phyloP scores from a whole-genome alignment of 208 protist species.

The Dictyostelium gargantuum region DNA sequence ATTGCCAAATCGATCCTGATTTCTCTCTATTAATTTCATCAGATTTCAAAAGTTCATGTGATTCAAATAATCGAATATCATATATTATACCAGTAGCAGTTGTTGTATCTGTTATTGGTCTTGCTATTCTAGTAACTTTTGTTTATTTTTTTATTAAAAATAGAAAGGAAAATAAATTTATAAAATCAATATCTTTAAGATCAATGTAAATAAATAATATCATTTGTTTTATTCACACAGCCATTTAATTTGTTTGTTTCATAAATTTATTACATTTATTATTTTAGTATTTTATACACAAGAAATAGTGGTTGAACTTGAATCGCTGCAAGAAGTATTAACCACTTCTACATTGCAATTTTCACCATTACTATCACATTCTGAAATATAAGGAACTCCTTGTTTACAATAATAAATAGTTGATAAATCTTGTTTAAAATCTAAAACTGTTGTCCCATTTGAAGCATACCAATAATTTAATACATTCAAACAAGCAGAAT shows the following conservation, averaged over 20 bases:
- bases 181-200: background rate
- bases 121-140: background rate
- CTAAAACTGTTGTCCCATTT: background rate
- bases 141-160: background rate
- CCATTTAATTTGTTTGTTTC: no score
- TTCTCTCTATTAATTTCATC: background rate
- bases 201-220: no score
- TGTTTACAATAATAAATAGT: background rate
- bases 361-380: no score
- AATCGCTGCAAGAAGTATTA: no score
- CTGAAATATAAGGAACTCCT: no score
- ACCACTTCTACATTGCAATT: no score
- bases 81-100: background rate
- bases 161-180: background rate
- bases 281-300: no score
- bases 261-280: no score
- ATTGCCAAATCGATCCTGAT: constrained; percentile 9
- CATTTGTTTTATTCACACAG: no score
- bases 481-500: background rate
- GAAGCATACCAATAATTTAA: background rate
- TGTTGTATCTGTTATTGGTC: background rate
- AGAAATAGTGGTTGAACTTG: no score
- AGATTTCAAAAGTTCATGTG: background rate
- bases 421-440: background rate
- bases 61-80: background rate